Conservation (phyloP, 225 moss, liverwort and hornwort genomes). For the Polytrichum commune region DNA sequence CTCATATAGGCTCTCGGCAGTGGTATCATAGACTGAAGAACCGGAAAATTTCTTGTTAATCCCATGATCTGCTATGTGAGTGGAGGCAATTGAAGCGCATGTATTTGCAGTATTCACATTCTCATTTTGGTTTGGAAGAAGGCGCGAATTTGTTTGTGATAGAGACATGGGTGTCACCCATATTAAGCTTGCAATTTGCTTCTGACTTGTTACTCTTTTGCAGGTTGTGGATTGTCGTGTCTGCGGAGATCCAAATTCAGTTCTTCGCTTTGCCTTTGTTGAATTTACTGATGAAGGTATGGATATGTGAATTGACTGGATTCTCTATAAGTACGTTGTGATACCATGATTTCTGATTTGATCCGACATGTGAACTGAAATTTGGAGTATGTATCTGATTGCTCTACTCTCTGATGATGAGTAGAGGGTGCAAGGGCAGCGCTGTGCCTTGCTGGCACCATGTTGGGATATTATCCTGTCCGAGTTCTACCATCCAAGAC, state of each 20-base stretch:
- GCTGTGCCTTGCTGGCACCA: constrained; percentile 87
- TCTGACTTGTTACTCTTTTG: background rate
- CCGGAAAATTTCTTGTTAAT: no score
- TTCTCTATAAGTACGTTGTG: no score
- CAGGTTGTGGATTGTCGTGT: constrained; percentile 98
- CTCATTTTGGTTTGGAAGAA: no score
- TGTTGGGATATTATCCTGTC: constrained; percentile 92
- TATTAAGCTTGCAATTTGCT: background rate
- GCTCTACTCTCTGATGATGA: background rate
- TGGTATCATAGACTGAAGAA: no score
- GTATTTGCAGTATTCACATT: no score
- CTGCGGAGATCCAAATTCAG: constrained; percentile 97
- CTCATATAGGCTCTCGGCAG: no score
- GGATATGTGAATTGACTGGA: background rate
- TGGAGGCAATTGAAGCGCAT: background rate
- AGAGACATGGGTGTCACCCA: no score
- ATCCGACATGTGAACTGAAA: no score
- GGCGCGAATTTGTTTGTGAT: no score
- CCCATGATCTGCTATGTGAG: no score
- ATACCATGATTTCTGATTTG: no score
- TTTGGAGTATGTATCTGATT: background rate
- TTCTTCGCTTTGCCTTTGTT: constrained; percentile 95
- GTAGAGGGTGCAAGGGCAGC: constrained; percentile 83
- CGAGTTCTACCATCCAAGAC: constrained; percentile 97
- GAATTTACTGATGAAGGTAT: constrained; percentile 97